Base-by-base conservation (phyloP, 352 stramenopile genomes). In the Phytopythium kandeliae region DNA sequence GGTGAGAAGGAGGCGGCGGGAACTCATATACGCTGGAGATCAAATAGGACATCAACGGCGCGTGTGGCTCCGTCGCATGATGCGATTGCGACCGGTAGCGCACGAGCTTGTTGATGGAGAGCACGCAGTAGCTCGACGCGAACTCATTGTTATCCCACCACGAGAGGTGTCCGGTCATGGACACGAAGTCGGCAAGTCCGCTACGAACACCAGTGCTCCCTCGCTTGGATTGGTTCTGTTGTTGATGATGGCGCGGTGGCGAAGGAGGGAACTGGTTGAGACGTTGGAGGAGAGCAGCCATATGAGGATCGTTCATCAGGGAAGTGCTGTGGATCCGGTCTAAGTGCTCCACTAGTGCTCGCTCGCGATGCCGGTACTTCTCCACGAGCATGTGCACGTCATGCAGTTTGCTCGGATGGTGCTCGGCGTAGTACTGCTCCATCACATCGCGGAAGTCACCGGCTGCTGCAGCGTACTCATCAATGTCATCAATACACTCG, bases 271-370 rank as follows among this genome's bases (percentile, higher is more conserved):
- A 40, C 5, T 28, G 48, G 8, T 51, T 38, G 11, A 77, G 35
- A 21, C 51, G 51, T 7, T 59, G 36, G 3, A 88, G 53, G 3
- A 88, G 43, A 16, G 25, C 35, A 4, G 51, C 19, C 7, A 90
- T 55, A 2, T 61, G 58, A 4, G 19, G 17, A 25, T 88, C 68
- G 13, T 62, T 55, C 4, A 51, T 48, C 25, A 92, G 48, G 4
- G 33, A 40, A 0, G 81, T 86, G 10, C 69, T 67, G 48, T 90
- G 87, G 28, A 92, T 82, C 8, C 70, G 69, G 54, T 92, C 78
- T 12, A 92, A 54, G 33, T 89, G 78, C 15, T 73, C 64, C 0
- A 90, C 45, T 1, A 92, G 58, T 2, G 74, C 63, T 15, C 60
- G 54, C 53, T 92, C 79, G 13, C 78, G 68, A 5, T 60, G 54